Conservation (phyloP, 169 alveolate species). For the Plasmodium sp. region DNA sequence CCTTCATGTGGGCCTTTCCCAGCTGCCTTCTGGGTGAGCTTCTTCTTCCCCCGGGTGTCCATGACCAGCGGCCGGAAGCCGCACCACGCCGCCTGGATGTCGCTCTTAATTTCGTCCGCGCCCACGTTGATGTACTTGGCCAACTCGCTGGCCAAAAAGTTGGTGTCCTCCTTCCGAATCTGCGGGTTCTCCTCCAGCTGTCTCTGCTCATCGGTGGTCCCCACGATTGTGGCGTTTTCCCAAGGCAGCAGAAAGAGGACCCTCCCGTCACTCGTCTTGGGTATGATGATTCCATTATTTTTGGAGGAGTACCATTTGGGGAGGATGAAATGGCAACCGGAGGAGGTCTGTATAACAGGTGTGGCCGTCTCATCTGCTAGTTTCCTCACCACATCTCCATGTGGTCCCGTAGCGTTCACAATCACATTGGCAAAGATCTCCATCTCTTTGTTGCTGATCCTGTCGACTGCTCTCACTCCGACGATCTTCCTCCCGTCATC, state of each 20-base stretch:
- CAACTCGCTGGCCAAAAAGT: conserved; percentile 87
- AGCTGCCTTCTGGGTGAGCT: conserved; percentile 64
- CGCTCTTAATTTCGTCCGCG: conserved; percentile 78
- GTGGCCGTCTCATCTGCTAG: conserved; percentile 77
- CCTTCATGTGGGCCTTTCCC: conserved; percentile 58
- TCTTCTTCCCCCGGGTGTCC: conserved; percentile 76
- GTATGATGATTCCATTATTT: conserved; percentile 90
- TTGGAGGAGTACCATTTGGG: conserved; percentile 86
- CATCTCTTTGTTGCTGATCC: conserved; percentile 84
- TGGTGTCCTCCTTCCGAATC: conserved; percentile 85
- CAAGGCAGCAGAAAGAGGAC: conserved; percentile 93
- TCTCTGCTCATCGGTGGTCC: conserved; percentile 92
- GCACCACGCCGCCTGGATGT: conserved; percentile 85
- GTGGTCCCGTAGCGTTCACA: conserved; percentile 93
- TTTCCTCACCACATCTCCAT: conserved; percentile 84
- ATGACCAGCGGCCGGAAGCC: conserved; percentile 87
- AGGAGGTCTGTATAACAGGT: conserved; percentile 48
- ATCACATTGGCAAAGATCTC: conserved; percentile 89
- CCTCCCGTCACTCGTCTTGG: conserved; percentile 94
- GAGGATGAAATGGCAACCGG: conserved; percentile 89
- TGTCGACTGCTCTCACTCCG: conserved; percentile 90
- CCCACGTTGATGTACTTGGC: conserved; percentile 79
- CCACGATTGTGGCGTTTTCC: conserved; percentile 88
- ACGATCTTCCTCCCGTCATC: conserved; percentile 82
- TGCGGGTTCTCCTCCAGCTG: conserved; percentile 80